These are phyloP conservation scores for Hsuehochloa calcarea DNA, from an alignment of 176 grass and related monocot genomes.

Conservation along the genomic window DNA sequence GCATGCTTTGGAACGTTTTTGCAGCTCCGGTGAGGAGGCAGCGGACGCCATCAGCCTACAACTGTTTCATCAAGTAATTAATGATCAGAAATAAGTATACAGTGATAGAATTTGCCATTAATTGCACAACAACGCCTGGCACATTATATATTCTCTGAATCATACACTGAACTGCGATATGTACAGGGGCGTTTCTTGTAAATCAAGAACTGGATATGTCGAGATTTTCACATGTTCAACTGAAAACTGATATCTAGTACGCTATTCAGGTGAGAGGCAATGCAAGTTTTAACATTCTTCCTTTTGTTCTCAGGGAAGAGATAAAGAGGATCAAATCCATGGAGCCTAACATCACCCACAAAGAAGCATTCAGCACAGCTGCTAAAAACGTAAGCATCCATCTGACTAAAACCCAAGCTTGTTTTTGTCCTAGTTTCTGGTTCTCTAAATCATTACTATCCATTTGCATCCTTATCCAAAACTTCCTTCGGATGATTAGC, in stretches of 20 bases:
- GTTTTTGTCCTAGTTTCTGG: neutral
- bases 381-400: slow-evolving; percentile 55
- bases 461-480: neutral
- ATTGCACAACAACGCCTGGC: neutral
- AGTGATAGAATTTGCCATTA: neutral
- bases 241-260: neutral
- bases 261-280: neutral
- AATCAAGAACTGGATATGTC: neutral
- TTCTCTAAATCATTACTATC: neutral
- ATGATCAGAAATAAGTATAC: neutral
- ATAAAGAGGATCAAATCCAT: slow-evolving; percentile 63
- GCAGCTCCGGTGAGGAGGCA: slow-evolving; percentile 64
- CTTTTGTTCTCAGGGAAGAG: slow-evolving; percentile 55
- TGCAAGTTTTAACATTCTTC: neutral
- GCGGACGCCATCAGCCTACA: slow-evolving; percentile 69
- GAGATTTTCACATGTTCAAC: neutral
- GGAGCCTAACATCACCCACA: slow-evolving; percentile 53
- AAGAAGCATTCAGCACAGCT: slow-evolving; percentile 67
- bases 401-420: neutral
- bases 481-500: neutral
- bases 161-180: neutral
- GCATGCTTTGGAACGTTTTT: neutral
- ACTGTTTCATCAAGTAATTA: slow-evolving; percentile 70
- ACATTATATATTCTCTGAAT: neutral
- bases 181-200: neutral